These are phyloP conservation scores for Begonia loranthoides DNA, from an alignment of 306 rosid species.

Conservation along the genomic window DNA sequence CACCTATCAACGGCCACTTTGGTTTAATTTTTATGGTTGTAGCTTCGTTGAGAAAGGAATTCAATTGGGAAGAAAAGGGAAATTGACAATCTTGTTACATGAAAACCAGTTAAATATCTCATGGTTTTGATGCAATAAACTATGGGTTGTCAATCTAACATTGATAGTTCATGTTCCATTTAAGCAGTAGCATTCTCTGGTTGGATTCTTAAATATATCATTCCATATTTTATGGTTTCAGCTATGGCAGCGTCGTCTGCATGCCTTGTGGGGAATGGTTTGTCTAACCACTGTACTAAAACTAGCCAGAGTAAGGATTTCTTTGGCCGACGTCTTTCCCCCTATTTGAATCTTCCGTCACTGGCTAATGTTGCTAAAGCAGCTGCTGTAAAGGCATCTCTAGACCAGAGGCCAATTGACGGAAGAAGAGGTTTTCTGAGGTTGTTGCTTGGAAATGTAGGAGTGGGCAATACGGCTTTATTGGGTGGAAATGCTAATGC, in stretches of 20 bases:
- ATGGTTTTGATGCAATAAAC: too few relatives aligned
- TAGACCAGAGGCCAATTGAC: constrained; percentile 41
- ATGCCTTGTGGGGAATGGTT: constrained; percentile 63
- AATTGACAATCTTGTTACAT: too few relatives aligned
- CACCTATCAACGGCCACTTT: too few relatives aligned
- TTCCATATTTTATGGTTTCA: constrained; percentile 1
- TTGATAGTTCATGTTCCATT: too few relatives aligned
- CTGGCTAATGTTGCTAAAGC: constrained; percentile 24
- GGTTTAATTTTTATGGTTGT: too few relatives aligned
- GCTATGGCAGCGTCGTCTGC: constrained; percentile 75
- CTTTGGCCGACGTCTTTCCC: constrained; percentile 29
- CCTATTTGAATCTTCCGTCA: constrained; percentile 28
- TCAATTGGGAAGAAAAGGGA: too few relatives aligned
- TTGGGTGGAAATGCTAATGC: constrained; percentile 62
- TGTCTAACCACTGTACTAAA: constrained; percentile 36
- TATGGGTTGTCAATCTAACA: too few relatives aligned
- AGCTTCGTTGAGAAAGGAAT: too few relatives aligned
- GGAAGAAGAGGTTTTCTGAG: constrained; percentile 80
- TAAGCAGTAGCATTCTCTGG: too few relatives aligned
- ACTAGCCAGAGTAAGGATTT: constrained; percentile 37
- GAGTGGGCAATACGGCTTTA: constrained; percentile 53
- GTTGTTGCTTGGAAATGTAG: constrained; percentile 50
- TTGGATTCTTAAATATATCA: neutral
- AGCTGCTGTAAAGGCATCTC: constrained; percentile 36
- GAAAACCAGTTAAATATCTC: too few relatives aligned